A percentile compares a stretch with the other conserved stretches of the same genome.
Conservation (phyloP, 2,329 filamentous ascomycete species). For the Scedosporium apiospermum region DNA sequence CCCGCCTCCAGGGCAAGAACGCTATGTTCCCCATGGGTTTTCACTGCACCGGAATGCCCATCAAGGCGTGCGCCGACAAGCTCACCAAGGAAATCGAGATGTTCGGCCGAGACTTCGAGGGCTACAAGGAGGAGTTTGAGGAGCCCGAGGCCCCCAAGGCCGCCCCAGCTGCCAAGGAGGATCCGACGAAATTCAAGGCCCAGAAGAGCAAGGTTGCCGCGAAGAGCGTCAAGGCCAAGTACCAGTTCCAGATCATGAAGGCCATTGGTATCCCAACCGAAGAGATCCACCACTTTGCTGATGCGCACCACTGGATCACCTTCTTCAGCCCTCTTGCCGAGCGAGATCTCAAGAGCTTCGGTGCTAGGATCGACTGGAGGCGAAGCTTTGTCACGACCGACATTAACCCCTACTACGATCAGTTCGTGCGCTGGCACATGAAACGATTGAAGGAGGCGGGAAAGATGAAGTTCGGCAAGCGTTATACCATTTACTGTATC, state of each 20-base stretch:
- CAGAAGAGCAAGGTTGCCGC: slow-evolving; percentile 89
- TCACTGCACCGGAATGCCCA: slow-evolving; percentile 91
- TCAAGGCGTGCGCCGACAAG: slow-evolving; percentile 96
- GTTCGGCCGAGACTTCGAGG: slow-evolving; percentile 81
- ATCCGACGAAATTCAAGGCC: slow-evolving; percentile 82
- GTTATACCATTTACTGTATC: slow-evolving; percentile 87
- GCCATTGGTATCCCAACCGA: slow-evolving; percentile 77
- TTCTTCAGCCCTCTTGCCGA: slow-evolving; percentile 57
- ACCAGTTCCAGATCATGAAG: slow-evolving; percentile 92
- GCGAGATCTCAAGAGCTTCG: slow-evolving; percentile 69
- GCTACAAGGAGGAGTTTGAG: slow-evolving; percentile 48
- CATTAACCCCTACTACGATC: slow-evolving; percentile 92
- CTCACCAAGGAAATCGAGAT: slow-evolving; percentile 78
- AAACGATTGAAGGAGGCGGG: slow-evolving; percentile 77
- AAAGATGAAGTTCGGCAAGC: slow-evolving; percentile 89
- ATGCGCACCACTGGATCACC: slow-evolving; percentile 84
- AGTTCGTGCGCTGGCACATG: slow-evolving; percentile 97
- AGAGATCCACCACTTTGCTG: slow-evolving; percentile 88
- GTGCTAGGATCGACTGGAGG: slow-evolving; percentile 86
- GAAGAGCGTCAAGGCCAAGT: slow-evolving; percentile 89
- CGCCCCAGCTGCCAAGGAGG: slow-evolving; percentile 61
- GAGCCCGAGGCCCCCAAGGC: slow-evolving; percentile 40
- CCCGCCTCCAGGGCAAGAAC: slow-evolving; percentile 82
- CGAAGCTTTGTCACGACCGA: slow-evolving; percentile 90
- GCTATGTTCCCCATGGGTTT: slow-evolving; percentile 86